Evolutionary conservation across 805 yeast genomes (phyloP).

Genomic region (Tetrapisispora fleetii): DNA sequence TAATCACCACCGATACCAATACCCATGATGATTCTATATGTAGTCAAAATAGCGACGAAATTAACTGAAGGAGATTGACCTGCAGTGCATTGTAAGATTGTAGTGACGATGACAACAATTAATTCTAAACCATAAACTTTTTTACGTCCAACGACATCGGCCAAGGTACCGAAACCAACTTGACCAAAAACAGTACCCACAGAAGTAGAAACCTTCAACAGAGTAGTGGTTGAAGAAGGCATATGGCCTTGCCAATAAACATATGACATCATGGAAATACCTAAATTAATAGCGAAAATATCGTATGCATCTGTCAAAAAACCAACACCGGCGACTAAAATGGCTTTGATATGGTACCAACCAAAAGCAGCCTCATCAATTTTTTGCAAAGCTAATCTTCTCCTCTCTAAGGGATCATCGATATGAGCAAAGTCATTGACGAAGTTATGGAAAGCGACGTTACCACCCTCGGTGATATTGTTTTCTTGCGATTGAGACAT

Average conservation of each 20-base stretch:
- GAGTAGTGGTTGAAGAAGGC: constrained; percentile 65
- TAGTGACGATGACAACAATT: constrained; percentile 73
- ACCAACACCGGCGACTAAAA: constrained; percentile 85
- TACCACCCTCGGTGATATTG: constrained; percentile 48
- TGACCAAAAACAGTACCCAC: constrained; percentile 94
- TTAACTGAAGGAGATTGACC: constrained; percentile 65
- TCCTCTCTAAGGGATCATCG: constrained; percentile 78
- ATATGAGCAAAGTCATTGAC: constrained; percentile 71
- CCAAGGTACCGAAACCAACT: constrained; percentile 70
- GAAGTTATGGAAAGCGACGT: constrained; percentile 78
- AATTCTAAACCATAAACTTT: constrained; percentile 79
- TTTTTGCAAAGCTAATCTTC: constrained; percentile 75
- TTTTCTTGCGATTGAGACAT: not conserved
- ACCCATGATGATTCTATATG: constrained; percentile 83
- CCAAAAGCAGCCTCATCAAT: constrained; percentile 73
- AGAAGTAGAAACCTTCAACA: constrained; percentile 80
- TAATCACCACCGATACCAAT: constrained; percentile 97
- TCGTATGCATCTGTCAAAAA: constrained; percentile 90
- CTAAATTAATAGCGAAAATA: constrained; percentile 82
- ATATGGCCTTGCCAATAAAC: constrained; percentile 59
- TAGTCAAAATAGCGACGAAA: constrained; percentile 63
- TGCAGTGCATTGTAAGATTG: constrained; percentile 63
- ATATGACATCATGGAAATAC: constrained; percentile 65
- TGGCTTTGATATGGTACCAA: constrained; percentile 76
- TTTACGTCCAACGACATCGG: constrained; percentile 79